Base-by-base conservation (phyloP, 179 eudicot species). In the Corrigiola litoralis region DNA sequence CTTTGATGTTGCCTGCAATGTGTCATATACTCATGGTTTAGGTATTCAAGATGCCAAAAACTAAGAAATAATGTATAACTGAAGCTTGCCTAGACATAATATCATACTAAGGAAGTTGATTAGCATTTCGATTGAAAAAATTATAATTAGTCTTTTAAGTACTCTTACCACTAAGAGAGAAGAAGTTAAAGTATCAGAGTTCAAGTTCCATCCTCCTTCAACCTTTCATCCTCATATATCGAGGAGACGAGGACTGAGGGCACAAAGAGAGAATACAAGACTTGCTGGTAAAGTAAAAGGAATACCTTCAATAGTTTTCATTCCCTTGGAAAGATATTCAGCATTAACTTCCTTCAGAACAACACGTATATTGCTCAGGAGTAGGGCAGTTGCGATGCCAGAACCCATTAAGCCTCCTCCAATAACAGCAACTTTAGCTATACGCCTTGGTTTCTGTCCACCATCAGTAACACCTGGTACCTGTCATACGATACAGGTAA, bases 341-440 rank as follows among this genome's bases (percentile, higher is more conserved):
- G 94, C 61, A 63, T 82, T 90, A 16, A 94, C 72, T 81, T 94
- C 99, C 78, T 94, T 94, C 45, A 94, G 81, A 51, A 94, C 72
- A 75, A 94, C 99, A 48, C 69, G 49, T n/a, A 70, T 76, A 68
- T 88, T 78, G 67, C 84, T 70, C 71, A 94, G 65, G 23, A 90
- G 77, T 37, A 94, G 78, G 36, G 99, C 95, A 63, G 99, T 94
- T 65, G 92, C 86, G 50, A 94, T 94, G 52, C 99, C 99, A 23
- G 97, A 94, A 50, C 99, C 99, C 99, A 94, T 94, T 38, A 94
- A 80, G 18, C 99, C 99, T 27, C 97, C 99, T 54, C 99, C 99
- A 62, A 94, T 88, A 3, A 94, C 81, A 78, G 95, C 96, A 76
- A 85, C 96, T 77, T 86, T 94, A 69, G 85, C 80, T 45, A 86